Base-by-base conservation (phyloP, 1,139 yeast species). In the Debaryomyces coudertii region DNA sequence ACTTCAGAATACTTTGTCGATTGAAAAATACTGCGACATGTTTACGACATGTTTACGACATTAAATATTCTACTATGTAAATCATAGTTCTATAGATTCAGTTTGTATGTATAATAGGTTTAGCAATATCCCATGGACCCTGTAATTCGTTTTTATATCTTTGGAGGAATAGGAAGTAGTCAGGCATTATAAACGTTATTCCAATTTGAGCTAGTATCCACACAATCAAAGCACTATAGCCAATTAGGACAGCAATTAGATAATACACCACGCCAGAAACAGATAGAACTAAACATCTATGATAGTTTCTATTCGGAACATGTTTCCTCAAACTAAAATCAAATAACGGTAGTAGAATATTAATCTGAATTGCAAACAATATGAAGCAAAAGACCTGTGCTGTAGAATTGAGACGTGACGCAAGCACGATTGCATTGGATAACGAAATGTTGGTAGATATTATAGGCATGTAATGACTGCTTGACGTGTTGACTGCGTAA, bases 71-170 rank as follows among this genome's bases (percentile, higher is more conserved):
- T 20, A 20, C 22, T 20, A 4, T 4, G 18, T 12, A 5, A 5
- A 24, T 7, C 3, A 14, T 16, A 29, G 9, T 16, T 20, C n/a
- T 20, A 33, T 7, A 8, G 12, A 18, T 4, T 16, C 28, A 42
- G 20, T 18, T 36, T 16, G 49, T 30, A 18, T 39, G 38, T 9
- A 75, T 62, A 11, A 71, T 63, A 0, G 96, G 96, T 57, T 79
- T 82, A 9, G 96, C 96, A 1, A 87, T 83, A 63, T 90, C 97
- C 97, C 97, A 90, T 0, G 97, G 97, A 0, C 97, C 97, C 64
- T 87, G 92, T 46, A 90, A 71, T 61, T 89, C 96, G 61, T 89
- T 88, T 63, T 90, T 90, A 61, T 89, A 89, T 64, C 82, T 79
- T 59, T 90, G 97, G 34, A 90, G 67, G 36, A 77, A 77, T 45